These are phyloP conservation scores for Fraxinus latifolia DNA, from an alignment of 305 asterid species.

Conservation along the genomic window DNA sequence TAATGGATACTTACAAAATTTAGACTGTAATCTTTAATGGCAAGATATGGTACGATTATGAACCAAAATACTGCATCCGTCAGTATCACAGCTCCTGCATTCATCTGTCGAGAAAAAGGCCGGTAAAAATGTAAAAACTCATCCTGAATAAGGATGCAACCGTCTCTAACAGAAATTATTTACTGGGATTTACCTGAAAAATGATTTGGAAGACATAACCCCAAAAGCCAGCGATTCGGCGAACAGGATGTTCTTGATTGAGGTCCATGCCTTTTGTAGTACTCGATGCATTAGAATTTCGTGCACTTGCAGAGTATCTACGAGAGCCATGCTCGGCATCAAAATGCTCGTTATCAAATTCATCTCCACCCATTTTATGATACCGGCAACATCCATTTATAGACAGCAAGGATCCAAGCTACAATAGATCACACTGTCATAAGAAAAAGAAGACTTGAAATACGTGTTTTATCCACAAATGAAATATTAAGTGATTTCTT, in stretches of 20 bases:
- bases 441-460: slow-evolving; percentile 9
- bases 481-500: slow-evolving; percentile 25
- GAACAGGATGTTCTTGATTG: slow-evolving; percentile 33
- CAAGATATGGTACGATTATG: slow-evolving; percentile 82
- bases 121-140: not conserved
- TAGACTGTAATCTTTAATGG: slow-evolving; percentile 71
- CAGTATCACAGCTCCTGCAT: slow-evolving; percentile 91
- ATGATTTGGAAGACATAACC: slow-evolving; percentile 75
- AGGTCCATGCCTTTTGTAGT: slow-evolving; percentile 32
- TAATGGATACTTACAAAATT: slow-evolving; percentile 62
- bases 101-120: slow-evolving; percentile 48
- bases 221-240: slow-evolving; percentile 64
- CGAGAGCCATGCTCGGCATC: slow-evolving; percentile 48
- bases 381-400: slow-evolving; percentile 59
- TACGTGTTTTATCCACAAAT: not conserved
- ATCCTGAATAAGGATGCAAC: not conserved
- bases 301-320: slow-evolving; percentile 23
- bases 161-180: not conserved
- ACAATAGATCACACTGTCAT: slow-evolving; percentile 22
- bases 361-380: slow-evolving; percentile 29
- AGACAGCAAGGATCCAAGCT: slow-evolving; percentile 90
- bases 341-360: slow-evolving; percentile 26
- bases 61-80: slow-evolving; percentile 94
- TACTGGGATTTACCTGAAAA: slow-evolving; percentile 61
- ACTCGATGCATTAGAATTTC: slow-evolving; percentile 14